Percentiles rank a stretch among this genome's conserved stretches.
phyloP scores from a whole-genome alignment of 179 eudicot species.

The Beta corolliflora region DNA sequence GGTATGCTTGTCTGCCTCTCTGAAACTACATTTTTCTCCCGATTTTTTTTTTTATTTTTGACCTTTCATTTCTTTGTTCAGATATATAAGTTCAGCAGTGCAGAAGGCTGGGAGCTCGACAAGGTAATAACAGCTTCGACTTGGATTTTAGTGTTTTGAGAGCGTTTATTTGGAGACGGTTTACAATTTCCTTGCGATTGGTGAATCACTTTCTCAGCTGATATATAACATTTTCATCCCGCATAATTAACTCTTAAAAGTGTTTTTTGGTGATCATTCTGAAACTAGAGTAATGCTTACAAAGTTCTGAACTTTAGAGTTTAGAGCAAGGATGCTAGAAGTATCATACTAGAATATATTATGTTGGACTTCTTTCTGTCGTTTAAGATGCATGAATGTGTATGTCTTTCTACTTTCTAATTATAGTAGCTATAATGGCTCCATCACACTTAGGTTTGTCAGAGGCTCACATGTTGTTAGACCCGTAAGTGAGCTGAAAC shows the following conservation, averaged over 20 bases:
- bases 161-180: not conserved
- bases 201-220: not conserved
- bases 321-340: not conserved
- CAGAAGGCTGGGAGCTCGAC: constrained; percentile 79
- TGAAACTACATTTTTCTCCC: not conserved
- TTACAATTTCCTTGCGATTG: not conserved
- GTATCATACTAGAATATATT: not conserved
- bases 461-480: not conserved
- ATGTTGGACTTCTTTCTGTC: not conserved
- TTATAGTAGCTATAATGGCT: not conserved
- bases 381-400: constrained; percentile 1
- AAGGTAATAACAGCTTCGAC: constrained; percentile 42
- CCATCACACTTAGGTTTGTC: not conserved
- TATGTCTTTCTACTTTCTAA: not conserved
- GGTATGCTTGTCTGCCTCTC: constrained; percentile 34
- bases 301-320: not conserved
- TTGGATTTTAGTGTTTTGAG: not conserved
- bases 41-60: not conserved
- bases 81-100: constrained; percentile 75
- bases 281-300: not conserved
- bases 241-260: not conserved
- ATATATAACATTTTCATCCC: not conserved
- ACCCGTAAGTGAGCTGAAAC: not conserved
- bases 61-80: constrained; percentile 32
- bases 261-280: not conserved